A percentile compares a stretch with the other conserved stretches of the same genome.
phyloP scores from a whole-genome alignment of 805 yeast species.

The Pichia cephalocereana region DNA sequence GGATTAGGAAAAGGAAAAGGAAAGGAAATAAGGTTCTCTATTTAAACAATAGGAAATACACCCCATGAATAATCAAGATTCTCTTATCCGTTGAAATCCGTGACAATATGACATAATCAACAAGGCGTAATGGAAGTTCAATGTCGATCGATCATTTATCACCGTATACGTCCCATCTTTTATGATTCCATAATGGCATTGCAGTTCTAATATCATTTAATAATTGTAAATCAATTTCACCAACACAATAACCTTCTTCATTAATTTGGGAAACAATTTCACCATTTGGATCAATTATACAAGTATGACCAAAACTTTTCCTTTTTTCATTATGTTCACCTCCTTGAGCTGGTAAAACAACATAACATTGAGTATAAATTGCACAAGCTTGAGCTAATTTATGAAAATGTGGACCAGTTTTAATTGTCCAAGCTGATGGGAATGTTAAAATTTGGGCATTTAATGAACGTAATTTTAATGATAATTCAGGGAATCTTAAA shows the following conservation, averaged over 20 bases:
- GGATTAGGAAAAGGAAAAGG: neutral
- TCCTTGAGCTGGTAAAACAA: constrained; percentile 81
- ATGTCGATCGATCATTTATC: too few species aligned
- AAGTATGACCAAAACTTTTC: constrained; percentile 77
- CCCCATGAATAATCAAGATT: too few species aligned
- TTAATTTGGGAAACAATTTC: constrained; percentile 49
- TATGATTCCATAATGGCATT: constrained; percentile 74
- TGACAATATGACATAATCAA: too few species aligned
- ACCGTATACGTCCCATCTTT: constrained; percentile 37
- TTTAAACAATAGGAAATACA: too few species aligned
- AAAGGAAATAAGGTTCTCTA: too few species aligned
- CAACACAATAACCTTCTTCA: constrained; percentile 38
- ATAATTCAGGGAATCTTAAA: constrained; percentile 77
- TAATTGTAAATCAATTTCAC: constrained; percentile 52
- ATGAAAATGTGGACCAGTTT: constrained; percentile 93
- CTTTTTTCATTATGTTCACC: constrained; percentile 59
- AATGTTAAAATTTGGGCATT: constrained; percentile 76
- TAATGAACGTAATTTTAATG: constrained; percentile 47
- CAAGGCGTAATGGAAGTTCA: too few species aligned
- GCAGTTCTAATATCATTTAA: constrained; percentile 46
- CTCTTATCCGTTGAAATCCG: too few species aligned
- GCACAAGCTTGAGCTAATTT: constrained; percentile 76
- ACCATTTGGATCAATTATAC: constrained; percentile 93
- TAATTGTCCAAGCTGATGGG: constrained; percentile 90
- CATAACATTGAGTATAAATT: constrained; percentile 78